phyloP scores from a whole-genome alignment of 129 eudicot species.

The Pseudognaphalium luteoalbum region DNA sequence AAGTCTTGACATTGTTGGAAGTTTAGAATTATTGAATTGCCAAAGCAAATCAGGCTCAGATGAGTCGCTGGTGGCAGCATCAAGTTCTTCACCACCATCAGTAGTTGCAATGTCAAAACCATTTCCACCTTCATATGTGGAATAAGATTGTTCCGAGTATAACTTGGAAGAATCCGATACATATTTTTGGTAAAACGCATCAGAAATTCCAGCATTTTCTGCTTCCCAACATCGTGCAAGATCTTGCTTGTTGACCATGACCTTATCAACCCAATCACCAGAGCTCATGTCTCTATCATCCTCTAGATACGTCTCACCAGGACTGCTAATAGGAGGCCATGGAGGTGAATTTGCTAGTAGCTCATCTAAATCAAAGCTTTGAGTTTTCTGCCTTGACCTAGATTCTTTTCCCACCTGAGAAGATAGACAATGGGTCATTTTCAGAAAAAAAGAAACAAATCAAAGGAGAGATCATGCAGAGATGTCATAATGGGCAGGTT shows the following conservation, averaged over 20 bases:
- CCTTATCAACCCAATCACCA: constrained; percentile 96
- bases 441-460: constrained; percentile 20
- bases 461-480: constrained; percentile 11
- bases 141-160: constrained; percentile 53
- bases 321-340: constrained; percentile 83
- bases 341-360: constrained; percentile 77
- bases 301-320: constrained; percentile 48
- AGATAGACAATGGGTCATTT: not conserved
- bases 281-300: constrained; percentile 70
- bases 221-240: constrained; percentile 61
- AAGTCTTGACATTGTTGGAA: constrained; percentile 45
- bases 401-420: constrained; percentile 51
- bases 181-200: constrained; percentile 60
- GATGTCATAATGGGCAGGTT: not conserved
- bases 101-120: constrained; percentile 53
- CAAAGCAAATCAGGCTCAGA: constrained; percentile 94
- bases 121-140: constrained; percentile 43
- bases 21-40: constrained; percentile 82
- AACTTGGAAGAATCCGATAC: constrained; percentile 54
- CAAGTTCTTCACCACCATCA: constrained; percentile 82
- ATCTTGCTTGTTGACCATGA: constrained; percentile 95
- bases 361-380: constrained; percentile 83
- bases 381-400: constrained; percentile 61
- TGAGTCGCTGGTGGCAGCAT: constrained; percentile 91
- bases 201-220: constrained; percentile 51